phyloP scores from a whole-genome alignment of 495 filamentous ascomycete genomes.

The Oidiodendron maius region DNA sequence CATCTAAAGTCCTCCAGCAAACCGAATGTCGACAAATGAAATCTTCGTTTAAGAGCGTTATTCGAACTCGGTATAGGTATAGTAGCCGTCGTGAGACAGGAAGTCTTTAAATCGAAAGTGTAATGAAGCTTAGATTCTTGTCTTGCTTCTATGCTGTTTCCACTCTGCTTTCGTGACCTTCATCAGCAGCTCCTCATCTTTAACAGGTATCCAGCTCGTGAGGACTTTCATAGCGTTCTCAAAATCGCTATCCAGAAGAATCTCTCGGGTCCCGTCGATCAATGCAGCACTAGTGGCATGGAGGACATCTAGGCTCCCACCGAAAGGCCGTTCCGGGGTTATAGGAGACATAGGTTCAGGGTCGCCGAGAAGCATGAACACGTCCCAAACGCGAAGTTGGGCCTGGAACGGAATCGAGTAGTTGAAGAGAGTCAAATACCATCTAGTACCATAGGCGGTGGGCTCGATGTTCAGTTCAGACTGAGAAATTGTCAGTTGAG shows the following conservation, averaged over 20 bases:
- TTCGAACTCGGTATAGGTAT: no score
- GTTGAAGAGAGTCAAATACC: slow-evolving; percentile 98
- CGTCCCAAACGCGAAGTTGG: slow-evolving; percentile 97
- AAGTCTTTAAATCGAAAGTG: no score
- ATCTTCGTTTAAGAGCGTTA: no score
- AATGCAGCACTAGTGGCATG: slow-evolving; percentile 88
- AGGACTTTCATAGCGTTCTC: slow-evolving; percentile 98
- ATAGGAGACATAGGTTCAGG: slow-evolving; percentile 20
- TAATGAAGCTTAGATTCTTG: neutral
- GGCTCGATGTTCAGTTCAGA: slow-evolving; percentile 74
- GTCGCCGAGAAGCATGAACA: slow-evolving; percentile 96
- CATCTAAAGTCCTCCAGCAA: no score
- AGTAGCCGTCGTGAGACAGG: no score
- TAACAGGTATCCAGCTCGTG: slow-evolving; percentile 92
- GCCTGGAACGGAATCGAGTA: slow-evolving; percentile 93
- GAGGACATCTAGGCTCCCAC: slow-evolving; percentile 74
- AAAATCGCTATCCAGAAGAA: slow-evolving; percentile 90
- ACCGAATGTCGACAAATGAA: no score
- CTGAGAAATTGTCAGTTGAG: slow-evolving; percentile 32
- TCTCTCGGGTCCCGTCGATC: slow-evolving; percentile 86
- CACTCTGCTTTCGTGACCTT: slow-evolving; percentile 89
- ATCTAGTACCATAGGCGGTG: slow-evolving; percentile 90
- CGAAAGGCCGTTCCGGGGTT: slow-evolving; percentile 37
- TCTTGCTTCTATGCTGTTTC: slow-evolving; percentile 53
- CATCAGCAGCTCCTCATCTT: slow-evolving; percentile 93